A percentile compares a stretch with the other conserved stretches of the same genome.
Evolutionary conservation across 208 protist genomes (phyloP).

Genomic region (Herpetomonas muscarum): DNA sequence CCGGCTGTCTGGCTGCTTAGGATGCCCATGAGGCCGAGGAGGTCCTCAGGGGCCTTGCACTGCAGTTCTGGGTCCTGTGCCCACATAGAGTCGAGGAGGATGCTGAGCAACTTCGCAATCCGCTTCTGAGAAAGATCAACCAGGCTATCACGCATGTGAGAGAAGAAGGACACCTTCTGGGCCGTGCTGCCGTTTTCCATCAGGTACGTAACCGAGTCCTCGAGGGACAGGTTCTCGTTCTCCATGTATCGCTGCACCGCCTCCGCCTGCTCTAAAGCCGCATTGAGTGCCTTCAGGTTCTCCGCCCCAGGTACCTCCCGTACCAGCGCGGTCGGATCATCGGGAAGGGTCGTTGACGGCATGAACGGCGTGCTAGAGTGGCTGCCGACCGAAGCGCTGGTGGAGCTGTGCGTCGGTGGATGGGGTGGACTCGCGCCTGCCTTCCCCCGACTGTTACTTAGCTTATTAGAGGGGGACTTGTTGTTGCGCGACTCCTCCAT

Average conservation of each 20-base stretch:
- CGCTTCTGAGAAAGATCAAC: constrained; percentile 39
- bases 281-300: constrained; percentile 85
- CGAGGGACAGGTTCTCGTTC: constrained; percentile 70
- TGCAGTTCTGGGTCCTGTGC: constrained; percentile 86
- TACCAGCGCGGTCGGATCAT: constrained; percentile 84
- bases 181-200: constrained; percentile 87
- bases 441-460: neutral
- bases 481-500: constrained; percentile 50
- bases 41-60: constrained; percentile 59
- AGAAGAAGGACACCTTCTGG: constrained; percentile 81
- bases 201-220: constrained; percentile 82
- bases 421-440: neutral
- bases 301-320: constrained; percentile 79
- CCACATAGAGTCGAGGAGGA: constrained; percentile 84
- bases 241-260: constrained; percentile 89
- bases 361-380: neutral
- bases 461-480: constrained; percentile 14
- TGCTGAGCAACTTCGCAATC: constrained; percentile 69
- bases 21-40: constrained; percentile 55
- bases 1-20: constrained; percentile 43
- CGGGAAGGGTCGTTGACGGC: constrained; percentile 29
- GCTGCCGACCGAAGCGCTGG: constrained; percentile 8
- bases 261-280: constrained; percentile 79
- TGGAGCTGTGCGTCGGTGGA: constrained; percentile 1
- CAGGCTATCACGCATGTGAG: constrained; percentile 62